These are phyloP conservation scores for Taiozyma sp. DNA, from an alignment of 1,139 yeast species.

Conservation along the genomic window DNA sequence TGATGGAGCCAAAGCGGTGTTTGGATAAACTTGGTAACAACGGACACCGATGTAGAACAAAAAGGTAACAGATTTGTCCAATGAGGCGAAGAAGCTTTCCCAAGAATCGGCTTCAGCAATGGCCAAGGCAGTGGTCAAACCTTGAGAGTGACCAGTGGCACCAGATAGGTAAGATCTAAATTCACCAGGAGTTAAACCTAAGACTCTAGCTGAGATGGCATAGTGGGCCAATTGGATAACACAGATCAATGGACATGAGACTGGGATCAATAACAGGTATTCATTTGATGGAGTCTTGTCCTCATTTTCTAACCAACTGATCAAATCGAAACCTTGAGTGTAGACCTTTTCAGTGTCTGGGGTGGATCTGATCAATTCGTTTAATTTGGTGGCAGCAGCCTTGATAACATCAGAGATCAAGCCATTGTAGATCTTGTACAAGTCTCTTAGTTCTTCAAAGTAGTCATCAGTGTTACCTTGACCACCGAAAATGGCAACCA, in stretches of 20 bases:
- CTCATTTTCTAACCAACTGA: slow-evolving; percentile 80
- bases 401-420: slow-evolving; percentile 67
- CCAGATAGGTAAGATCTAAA: slow-evolving; percentile 68
- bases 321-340: slow-evolving; percentile 88
- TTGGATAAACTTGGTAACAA: slow-evolving; percentile 85
- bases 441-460: slow-evolving; percentile 90
- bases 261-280: slow-evolving; percentile 85
- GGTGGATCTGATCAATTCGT: slow-evolving; percentile 62
- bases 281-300: slow-evolving; percentile 87
- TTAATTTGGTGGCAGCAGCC: slow-evolving; percentile 63
- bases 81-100: slow-evolving; percentile 69
- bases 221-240: slow-evolving; percentile 92
- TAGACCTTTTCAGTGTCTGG: slow-evolving; percentile 81
- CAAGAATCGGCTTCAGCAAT: slow-evolving; percentile 82
- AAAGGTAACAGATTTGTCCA: slow-evolving; percentile 75
- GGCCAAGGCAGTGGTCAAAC: slow-evolving; percentile 90
- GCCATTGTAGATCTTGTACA: slow-evolving; percentile 71
- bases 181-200: slow-evolving; percentile 89
- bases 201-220: slow-evolving; percentile 77
- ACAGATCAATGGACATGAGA: slow-evolving; percentile 93
- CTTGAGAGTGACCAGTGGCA: slow-evolving; percentile 98
- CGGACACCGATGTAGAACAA: slow-evolving; percentile 92
- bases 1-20: slow-evolving; percentile 91
- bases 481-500: slow-evolving; percentile 93
- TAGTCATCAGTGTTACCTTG: slow-evolving; percentile 98